phyloP scores from a whole-genome alignment of 2,329 filamentous ascomycete species.

The Botrytis paeoniae region DNA sequence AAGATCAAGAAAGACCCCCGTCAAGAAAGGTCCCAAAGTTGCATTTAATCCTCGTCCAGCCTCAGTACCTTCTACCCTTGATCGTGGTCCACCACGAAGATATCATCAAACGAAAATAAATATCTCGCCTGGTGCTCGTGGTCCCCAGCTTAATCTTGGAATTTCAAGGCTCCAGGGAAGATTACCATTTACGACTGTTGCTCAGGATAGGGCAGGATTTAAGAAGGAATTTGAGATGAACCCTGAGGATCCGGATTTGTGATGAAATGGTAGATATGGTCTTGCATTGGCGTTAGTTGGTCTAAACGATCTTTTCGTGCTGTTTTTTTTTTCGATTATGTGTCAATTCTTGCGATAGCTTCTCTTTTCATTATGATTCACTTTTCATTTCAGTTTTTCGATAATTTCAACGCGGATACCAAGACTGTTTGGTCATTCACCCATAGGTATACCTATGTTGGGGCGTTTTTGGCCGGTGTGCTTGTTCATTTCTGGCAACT shows the following conservation, averaged over 20 bases:
- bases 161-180: neutral
- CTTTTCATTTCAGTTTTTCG: neutral
- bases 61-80: neutral
- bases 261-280: neutral
- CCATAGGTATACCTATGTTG: neutral
- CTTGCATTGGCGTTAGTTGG: accelerated
- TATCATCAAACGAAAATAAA: neutral
- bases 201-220: neutral
- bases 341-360: neutral
- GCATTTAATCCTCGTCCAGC: neutral
- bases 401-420: neutral
- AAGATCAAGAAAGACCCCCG: neutral
- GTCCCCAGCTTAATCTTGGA: neutral
- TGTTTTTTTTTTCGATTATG: neutral
- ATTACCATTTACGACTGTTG: neutral
- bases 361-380: neutral
- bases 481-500: neutral
- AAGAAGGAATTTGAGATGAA: neutral
- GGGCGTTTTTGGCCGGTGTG: neutral
- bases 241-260: neutral
- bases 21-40: neutral
- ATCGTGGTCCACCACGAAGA: neutral
- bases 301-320: neutral
- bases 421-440: neutral
- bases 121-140: neutral